Evolutionary conservation across 2,329 filamentous ascomycete species (phyloP), one percentile per base, ranked within the genome.

Genomic region (Botrytis paeoniae): DNA sequence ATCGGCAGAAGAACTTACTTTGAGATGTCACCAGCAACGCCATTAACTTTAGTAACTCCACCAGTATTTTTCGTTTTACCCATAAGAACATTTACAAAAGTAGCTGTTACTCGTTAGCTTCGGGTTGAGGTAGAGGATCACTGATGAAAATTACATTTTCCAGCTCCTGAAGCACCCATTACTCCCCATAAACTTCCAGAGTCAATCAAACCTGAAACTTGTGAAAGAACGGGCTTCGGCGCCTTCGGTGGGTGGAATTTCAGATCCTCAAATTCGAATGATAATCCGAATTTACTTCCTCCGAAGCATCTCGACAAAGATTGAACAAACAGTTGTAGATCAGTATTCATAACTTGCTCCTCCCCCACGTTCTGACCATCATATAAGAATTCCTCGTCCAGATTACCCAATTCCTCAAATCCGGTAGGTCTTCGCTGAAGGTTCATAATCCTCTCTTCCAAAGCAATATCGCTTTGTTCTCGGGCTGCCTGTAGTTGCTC

Each of bases 31-130:
- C 78, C 78, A 71, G 78, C 74, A 25, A 79, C 74, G 1, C 78
- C 78, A 72, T 89, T 89, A 75, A 89, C 83, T 64, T 84, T 85
- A 39, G 88, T 85, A 0, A 81, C 76, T 3, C 88, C 88, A 0
- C 83, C 81, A 0, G 86, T 89, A 73, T 86, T 83, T 48, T 81
- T 83, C 0, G 81, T 83, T 79, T 89, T 89, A 20, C 88, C 88
- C 87, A 89, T 89, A n/a, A 89, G 82, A 39, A 88, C 85, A 72
- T 89, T 89, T 45, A 89, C 83, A 74, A 89, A 88, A 0, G 87
- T 89, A 29, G 85, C 79, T 80, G 57, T 12, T 45, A 14, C 41
- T 7, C 25, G 39, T 78, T 73, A 78, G 74, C 16, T 57, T 41
- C 5, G 20, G 12, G 7, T 18, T 16, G 45, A 32, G 9, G n/a